Conservation (phyloP, 345 rosid genomes). For the Rhodamnia rubescens region DNA sequence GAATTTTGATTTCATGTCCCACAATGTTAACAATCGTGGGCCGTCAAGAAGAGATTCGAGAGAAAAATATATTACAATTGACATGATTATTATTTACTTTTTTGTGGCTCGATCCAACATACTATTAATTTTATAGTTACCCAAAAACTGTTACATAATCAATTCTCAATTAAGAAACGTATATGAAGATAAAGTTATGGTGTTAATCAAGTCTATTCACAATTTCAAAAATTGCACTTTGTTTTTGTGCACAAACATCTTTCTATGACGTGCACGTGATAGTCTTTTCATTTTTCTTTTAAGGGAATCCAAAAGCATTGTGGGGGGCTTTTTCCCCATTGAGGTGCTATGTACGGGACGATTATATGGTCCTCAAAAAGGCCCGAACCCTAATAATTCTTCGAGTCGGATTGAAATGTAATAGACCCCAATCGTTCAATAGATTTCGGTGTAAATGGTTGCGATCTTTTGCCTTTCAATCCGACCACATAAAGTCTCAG, state of each 20-base stretch:
- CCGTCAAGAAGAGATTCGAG: not conserved
- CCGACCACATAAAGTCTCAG: not conserved
- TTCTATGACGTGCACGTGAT: not conserved
- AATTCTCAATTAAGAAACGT: not conserved
- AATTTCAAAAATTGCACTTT: not conserved
- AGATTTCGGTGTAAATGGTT: not conserved
- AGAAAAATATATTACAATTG: not conserved
- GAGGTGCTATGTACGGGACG: not conserved
- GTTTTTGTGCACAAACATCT: not conserved
- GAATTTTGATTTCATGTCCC: not conserved
- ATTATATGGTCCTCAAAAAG: not conserved
- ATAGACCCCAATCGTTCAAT: not conserved
- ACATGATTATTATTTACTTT: too few relatives aligned
- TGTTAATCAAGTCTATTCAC: not conserved
- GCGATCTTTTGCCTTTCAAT: not conserved
- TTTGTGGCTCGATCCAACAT: too few relatives aligned
- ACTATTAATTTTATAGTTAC: too few relatives aligned
- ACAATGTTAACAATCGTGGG: not conserved
- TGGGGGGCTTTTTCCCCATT: not conserved
- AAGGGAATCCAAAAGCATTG: not conserved
- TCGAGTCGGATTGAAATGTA: not conserved
- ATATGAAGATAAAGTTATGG: not conserved
- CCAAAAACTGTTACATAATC: too few relatives aligned
- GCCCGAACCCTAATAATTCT: not conserved
- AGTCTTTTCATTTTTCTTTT: not conserved